Evolutionary conservation across 257 asterid species (phyloP).

Genomic region (Fraxinus anomala): DNA sequence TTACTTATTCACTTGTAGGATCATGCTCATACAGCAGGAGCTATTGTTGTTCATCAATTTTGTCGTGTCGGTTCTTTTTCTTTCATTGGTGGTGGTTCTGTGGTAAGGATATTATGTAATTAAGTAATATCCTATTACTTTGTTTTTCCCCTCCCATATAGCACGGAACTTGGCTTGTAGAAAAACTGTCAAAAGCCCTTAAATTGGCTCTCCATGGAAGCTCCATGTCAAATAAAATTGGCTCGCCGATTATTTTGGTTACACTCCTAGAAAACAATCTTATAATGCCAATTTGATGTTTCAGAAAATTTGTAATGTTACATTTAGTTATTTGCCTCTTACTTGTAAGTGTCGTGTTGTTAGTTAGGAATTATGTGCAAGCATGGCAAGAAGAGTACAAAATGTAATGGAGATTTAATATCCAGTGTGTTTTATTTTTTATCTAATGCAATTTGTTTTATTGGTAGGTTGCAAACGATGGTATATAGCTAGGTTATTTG

Average conservation of each 20-base stretch:
- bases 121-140: background rate
- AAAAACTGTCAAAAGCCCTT: background rate
- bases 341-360: background rate
- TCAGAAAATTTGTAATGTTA: background rate
- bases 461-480: background rate
- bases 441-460: no score
- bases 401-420: background rate
- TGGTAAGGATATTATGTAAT: constrained; percentile 46
- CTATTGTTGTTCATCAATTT: constrained; percentile 80
- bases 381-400: background rate
- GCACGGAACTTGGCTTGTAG: background rate
- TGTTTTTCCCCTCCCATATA: background rate
- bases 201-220: background rate
- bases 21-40: constrained; percentile 83
- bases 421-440: background rate
- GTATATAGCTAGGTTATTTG: background rate
- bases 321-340: background rate
- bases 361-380: background rate
- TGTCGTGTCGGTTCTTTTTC: constrained; percentile 89
- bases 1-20: constrained; percentile 58
- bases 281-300: background rate
- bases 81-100: constrained; percentile 97
- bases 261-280: no score
- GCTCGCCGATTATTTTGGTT: no score
- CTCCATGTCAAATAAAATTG: background rate